Conservation (phyloP, 1,139 yeast species). For the Lodderomyces pseudojiufengensis region DNA sequence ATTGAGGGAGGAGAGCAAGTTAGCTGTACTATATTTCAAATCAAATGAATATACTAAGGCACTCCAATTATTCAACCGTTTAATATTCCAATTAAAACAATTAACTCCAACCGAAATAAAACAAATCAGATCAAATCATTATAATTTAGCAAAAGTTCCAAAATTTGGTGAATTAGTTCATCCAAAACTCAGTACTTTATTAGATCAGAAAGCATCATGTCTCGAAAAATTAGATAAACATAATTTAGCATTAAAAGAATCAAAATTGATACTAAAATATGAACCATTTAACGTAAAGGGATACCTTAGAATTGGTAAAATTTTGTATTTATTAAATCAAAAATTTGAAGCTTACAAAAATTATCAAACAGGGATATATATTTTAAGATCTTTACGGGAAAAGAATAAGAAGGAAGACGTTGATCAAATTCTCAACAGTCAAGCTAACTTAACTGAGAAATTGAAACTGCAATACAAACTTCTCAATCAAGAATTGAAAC, state of each 20-base stretch:
- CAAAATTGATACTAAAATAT: constrained; percentile 33
- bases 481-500: constrained; percentile 24
- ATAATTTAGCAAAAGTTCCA: constrained; percentile 22
- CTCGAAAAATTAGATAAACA: constrained; percentile 46
- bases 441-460: constrained; percentile 9
- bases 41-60: constrained; percentile 27
- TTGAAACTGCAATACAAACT: constrained; percentile 24
- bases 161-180: constrained; percentile 25
- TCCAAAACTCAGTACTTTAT: constrained; percentile 22
- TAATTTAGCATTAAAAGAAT: constrained; percentile 44
- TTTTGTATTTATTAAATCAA: constrained; percentile 28
- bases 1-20: constrained; percentile 8
- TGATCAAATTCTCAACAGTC: no score
- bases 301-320: constrained; percentile 51
- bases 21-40: constrained; percentile 33
- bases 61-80: constrained; percentile 20
- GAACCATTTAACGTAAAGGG: constrained; percentile 62
- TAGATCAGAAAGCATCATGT: constrained; percentile 58
- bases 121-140: constrained; percentile 19
- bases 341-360: constrained; percentile 40
- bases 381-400: constrained; percentile 1
- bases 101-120: constrained; percentile 16
- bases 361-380: constrained; percentile 41
- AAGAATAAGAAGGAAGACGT: no score
- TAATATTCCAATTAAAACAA: constrained; percentile 17